phyloP scores from a whole-genome alignment of 2,329 filamentous ascomycete genomes.

The Endoconidiophora laricicola region DNA sequence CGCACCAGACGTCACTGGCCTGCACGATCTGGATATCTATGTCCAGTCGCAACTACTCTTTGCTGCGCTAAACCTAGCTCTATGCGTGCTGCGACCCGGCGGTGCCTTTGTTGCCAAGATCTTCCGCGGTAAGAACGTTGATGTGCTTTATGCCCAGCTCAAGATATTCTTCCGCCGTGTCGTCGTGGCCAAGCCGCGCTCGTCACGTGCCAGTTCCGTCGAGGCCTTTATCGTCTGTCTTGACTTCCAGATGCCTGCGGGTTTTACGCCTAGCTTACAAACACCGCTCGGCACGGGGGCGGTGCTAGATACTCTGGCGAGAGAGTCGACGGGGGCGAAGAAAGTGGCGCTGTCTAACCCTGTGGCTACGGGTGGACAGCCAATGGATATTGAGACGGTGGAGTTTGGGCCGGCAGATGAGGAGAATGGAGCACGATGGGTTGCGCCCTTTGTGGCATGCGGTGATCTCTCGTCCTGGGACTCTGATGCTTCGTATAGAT shows the following conservation, averaged over 20 bases:
- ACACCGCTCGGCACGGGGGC: constrained; percentile 53
- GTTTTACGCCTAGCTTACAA: constrained; percentile 60
- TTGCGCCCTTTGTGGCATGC: constrained; percentile 92
- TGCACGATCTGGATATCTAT: constrained; percentile 96
- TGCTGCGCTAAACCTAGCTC: constrained; percentile 78
- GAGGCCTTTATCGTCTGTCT: constrained; percentile 95
- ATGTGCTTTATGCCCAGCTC: constrained; percentile 83
- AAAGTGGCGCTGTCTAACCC: constrained; percentile 23
- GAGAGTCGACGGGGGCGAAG: constrained; percentile 20
- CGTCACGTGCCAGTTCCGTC: constrained; percentile 86
- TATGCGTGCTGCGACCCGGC: constrained; percentile 81
- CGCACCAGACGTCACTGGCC: constrained; percentile 86
- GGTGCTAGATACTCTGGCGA: constrained; percentile 4
- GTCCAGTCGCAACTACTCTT: constrained; percentile 92
- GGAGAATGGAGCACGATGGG: constrained; percentile 44
- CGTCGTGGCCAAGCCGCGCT: constrained; percentile 81
- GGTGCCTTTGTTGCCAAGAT: constrained; percentile 98
- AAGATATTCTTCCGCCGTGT: constrained; percentile 79
- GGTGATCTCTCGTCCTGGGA: constrained; percentile 90
- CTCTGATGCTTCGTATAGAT: constrained; percentile 81
- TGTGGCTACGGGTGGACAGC: constrained; percentile 9
- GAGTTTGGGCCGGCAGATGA: constrained; percentile 18
- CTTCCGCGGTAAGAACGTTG: constrained; percentile 88
- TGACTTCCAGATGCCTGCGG: constrained; percentile 64
- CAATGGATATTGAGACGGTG: constrained; percentile 10